Evolutionary conservation across 2,329 filamentous ascomycete genomes (phyloP).

Genomic region (Rachicladosporium sp.): DNA sequence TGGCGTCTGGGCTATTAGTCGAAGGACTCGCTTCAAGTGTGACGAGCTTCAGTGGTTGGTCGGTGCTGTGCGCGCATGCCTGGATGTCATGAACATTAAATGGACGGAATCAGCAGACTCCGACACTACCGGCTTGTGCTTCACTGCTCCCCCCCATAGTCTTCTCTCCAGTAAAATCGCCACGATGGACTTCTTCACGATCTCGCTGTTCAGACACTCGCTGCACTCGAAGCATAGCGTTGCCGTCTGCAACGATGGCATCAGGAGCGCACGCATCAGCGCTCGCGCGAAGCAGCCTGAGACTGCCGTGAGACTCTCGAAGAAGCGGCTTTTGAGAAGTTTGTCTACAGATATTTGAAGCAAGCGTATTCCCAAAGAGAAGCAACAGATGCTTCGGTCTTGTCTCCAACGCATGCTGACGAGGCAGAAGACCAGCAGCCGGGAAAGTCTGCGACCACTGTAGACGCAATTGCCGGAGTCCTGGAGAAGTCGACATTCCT

Average conservation of each 20-base stretch:
- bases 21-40: slow-evolving; percentile 5
- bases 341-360: too few relatives aligned
- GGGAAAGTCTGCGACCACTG: too few relatives aligned
- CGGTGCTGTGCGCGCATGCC: slow-evolving; percentile 8
- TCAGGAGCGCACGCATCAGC: slow-evolving; percentile 8
- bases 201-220: slow-evolving; percentile 8
- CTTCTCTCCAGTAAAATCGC: slow-evolving; percentile 5
- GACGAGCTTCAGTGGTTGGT: slow-evolving; percentile 8
- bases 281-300: too few relatives aligned
- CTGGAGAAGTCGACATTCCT: too few relatives aligned
- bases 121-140: slow-evolving; percentile 4
- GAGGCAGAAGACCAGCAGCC: too few relatives aligned
- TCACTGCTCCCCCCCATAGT: slow-evolving; percentile 9
- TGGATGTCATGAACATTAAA: slow-evolving; percentile 8
- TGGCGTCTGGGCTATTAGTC: neutral
- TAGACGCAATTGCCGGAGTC: too few relatives aligned
- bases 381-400: too few relatives aligned
- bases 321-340: too few relatives aligned
- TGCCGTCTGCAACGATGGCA: slow-evolving; percentile 8
- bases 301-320: too few relatives aligned
- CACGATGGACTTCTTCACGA: slow-evolving; percentile 14
- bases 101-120: slow-evolving; percentile 11
- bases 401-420: too few relatives aligned
- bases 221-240: slow-evolving; percentile 8
- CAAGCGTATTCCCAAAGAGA: too few relatives aligned